Evolutionary conservation across 2,329 filamentous ascomycete genomes (phyloP), one percentile per base, ranked within the genome.

Genomic region (Blastomyces silverae): DNA sequence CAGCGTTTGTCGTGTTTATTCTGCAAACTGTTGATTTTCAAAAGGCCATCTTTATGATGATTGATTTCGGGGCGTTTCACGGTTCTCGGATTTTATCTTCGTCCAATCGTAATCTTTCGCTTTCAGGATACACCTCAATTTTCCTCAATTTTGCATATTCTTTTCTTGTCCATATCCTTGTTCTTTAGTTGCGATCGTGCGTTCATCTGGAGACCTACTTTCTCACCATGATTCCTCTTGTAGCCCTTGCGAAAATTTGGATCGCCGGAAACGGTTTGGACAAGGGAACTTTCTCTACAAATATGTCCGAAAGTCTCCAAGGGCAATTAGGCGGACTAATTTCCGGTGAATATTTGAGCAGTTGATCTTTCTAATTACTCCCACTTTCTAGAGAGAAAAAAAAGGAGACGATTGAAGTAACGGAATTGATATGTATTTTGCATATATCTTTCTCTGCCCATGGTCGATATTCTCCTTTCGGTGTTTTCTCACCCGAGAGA

Each of bases 281-380:
- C 17, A 20, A 34, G 53, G 53, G 28, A 34, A 22, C 17, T 4
- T 10, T 37, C 13, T 57, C 31, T n/a, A 10, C 20, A 22, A 22
- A 57, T 39, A 11, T n/a, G 22, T 37, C 55, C 55, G 22, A 57
- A 57, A 39, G 11, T 8, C 31, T 10, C 31, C 13, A 8, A 5
- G 20, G 17, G 55, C 37, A 11, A 13, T 39, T 57, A 15, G 55
- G 55, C 31, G 8, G 17, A 13, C 37, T 37, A 57, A 17, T 39
- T 57, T 57, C 34, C 22, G 55, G 31, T n/a, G 22, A 31, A 57
- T 39, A 39, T 39, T 57, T 57, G 55, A 57, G 34, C 31, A 57
- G 17, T 57, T 34, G 20, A 39, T 57, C 17, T 56, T 37, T 20
- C 17, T 57, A n/a, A 39, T 57, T 22, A 39, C 34, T 39, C 55